Evolutionary conservation across 345 rosid genomes (phyloP), one percentile per base, ranked within the genome.

Genomic region (Ceriops zippeliana): DNA sequence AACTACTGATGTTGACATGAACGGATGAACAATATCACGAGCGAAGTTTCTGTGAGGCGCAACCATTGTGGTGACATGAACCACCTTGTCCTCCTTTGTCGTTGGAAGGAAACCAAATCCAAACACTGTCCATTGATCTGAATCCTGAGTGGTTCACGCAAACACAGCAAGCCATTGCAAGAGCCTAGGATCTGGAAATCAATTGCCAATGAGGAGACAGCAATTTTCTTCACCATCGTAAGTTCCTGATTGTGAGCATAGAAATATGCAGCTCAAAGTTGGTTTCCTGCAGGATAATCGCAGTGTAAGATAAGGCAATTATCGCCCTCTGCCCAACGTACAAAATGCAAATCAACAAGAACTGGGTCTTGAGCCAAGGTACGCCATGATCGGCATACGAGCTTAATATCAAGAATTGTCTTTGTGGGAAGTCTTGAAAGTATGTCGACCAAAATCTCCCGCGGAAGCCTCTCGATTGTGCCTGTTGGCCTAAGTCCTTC

Each of bases 241-340:
- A 42, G 62, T 35, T 78, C 78, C 1, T 62, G 59, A n/a, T 66
- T 35, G 20, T 51, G 26, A 34, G 67, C 51, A 0, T 84, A 82
- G 20, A 89, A 70, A 79, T 87, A 86, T 5, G 81, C 52, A 61
- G 86, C 81, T 71, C 72, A 81, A 22, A 89, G 86, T 28, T 81
- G 68, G 79, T 83, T 89, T 32, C 86, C 70, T 78, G 83, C 58
- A 2, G 92, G 92, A 24, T 26, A 69, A 62, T 83, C 92, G 19
- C 83, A 79, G 79, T 87, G 96, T 65, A 87, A 79, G 66, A 89
- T 82, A 52, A 89, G 90, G 56, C 86, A 87, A 32, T 84, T 86
- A 20, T 69, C 31, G 27, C 63, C 58, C 31, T 68, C 65, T 7
- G 69, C 7, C 27, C 24, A 67, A 30, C 70, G 67, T 35, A 71